Conservation (phyloP, 805 yeast species). For the Cyberlindnera saturnus region DNA sequence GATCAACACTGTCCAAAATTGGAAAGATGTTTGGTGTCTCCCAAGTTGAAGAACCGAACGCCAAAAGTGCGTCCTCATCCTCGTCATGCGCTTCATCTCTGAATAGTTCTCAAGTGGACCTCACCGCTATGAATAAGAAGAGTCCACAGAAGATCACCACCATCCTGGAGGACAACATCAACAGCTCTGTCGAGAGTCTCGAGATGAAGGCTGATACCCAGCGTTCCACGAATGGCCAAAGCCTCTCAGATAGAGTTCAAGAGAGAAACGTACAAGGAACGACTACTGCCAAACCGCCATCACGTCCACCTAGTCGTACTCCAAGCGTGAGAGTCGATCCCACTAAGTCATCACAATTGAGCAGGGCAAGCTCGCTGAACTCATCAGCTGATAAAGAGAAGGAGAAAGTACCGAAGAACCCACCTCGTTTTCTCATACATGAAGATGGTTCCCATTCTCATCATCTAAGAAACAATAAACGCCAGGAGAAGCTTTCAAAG, state of each 20-base stretch:
- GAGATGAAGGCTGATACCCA: no score
- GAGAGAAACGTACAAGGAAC: background rate
- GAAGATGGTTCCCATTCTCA: conserved; percentile 81
- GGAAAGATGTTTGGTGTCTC: conserved; percentile 24
- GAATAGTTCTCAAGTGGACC: background rate
- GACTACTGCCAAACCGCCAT: background rate
- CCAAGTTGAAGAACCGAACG: background rate
- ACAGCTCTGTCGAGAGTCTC: background rate
- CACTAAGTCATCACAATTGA: background rate
- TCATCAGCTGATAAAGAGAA: background rate
- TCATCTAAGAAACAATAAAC: conserved; percentile 62
- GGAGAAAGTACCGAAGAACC: conserved; percentile 7
- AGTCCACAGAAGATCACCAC: conserved; percentile 1
- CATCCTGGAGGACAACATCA: conserved; percentile 7
- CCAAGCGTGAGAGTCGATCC: background rate
- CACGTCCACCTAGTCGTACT: background rate
- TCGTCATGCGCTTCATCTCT: conserved; percentile 3
- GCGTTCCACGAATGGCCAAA: background rate
- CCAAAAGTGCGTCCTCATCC: conserved; percentile 4
- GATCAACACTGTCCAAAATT: conserved; percentile 25
- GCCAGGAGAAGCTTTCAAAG: conserved; percentile 70
- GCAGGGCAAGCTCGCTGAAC: background rate
- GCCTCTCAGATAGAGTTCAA: conserved; percentile 1
- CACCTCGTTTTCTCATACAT: conserved; percentile 41
- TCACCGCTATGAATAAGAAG: background rate